These are phyloP conservation scores for Thelonectria olida DNA, from an alignment of 2,329 filamentous ascomycete species.

Conservation along the genomic window DNA sequence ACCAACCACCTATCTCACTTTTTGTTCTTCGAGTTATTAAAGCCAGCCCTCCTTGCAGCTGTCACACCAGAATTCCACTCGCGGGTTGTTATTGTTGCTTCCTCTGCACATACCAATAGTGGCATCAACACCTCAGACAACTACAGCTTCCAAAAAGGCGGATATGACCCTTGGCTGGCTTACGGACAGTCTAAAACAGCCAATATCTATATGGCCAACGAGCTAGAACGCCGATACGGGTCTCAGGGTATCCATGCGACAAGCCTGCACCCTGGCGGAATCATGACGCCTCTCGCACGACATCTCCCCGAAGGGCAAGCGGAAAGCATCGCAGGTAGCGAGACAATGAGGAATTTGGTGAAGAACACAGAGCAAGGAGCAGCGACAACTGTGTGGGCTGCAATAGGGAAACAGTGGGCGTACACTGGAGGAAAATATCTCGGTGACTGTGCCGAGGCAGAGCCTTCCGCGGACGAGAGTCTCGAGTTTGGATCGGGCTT, in stretches of 20 bases:
- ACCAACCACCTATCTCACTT: conserved; percentile 32
- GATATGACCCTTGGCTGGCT: conserved; percentile 41
- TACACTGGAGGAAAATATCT: conserved; percentile 29
- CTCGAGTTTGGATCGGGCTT: no score
- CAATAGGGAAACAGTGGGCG: conserved; percentile 31
- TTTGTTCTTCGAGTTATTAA: conserved; percentile 20
- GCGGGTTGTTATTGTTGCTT: conserved; percentile 13
- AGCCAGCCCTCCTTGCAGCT: conserved; percentile 10
- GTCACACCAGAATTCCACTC: conserved; percentile 6
- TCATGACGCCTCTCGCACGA: conserved; percentile 37
- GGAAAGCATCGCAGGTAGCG: no score
- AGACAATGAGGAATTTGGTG: no score
- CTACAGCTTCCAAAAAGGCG: conserved; percentile 28
- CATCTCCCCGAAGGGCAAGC: no score
- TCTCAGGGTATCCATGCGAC: conserved; percentile 47
- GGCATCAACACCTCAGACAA: conserved; percentile 12
- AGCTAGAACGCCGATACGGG: conserved; percentile 8
- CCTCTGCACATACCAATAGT: neutral
- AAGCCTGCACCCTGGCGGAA: conserved; percentile 38
- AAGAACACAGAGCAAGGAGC: conserved; percentile 33
- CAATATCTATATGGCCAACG: conserved; percentile 55
- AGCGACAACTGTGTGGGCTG: conserved; percentile 34
- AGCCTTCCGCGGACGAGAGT: neutral
- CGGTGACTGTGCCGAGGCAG: conserved; percentile 20
- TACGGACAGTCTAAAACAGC: conserved; percentile 62